phyloP scores from a whole-genome alignment of 208 protist species.

The Acanthamoeba polyphaga region DNA sequence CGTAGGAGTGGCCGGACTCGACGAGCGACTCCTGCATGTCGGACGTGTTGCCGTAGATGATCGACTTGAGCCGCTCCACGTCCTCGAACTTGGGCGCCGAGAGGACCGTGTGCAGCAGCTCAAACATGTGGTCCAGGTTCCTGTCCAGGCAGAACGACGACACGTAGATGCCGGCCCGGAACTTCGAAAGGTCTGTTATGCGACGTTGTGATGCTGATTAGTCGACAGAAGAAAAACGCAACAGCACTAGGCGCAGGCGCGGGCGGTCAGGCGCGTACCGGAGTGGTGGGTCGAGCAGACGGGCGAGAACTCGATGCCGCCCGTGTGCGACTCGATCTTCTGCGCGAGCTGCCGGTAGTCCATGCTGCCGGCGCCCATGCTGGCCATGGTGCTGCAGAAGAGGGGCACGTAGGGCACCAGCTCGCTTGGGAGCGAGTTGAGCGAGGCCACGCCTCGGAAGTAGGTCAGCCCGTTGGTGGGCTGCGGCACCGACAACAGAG shows the following conservation, averaged over 20 bases:
- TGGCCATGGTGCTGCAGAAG: constrained; percentile 62
- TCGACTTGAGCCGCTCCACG: constrained; percentile 68
- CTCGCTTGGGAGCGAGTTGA: constrained; percentile 42
- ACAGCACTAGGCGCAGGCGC: too few relatives aligned
- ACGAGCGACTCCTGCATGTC: constrained; percentile 73
- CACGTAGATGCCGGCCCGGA: constrained; percentile 11
- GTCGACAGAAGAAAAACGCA: too few relatives aligned
- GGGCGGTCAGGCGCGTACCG: not conserved
- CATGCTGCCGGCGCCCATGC: constrained; percentile 68
- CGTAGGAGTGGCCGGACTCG: constrained; percentile 71
- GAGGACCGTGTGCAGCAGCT: constrained; percentile 50
- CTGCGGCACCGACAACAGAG: constrained; percentile 58
- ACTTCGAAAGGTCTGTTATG: constrained; percentile 46
- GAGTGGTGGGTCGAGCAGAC: constrained; percentile 22
- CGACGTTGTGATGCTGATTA: not conserved
- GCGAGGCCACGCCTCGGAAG: not conserved
- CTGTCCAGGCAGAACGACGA: constrained; percentile 66
- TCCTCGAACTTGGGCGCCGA: constrained; percentile 59
- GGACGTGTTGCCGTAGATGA: constrained; percentile 66
- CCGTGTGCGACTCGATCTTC: constrained; percentile 70
- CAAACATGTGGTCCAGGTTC: constrained; percentile 73
- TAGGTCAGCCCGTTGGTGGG: constrained; percentile 76
- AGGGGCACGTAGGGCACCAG: constrained; percentile 74
- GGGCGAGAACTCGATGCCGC: constrained; percentile 72
- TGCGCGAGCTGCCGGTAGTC: constrained; percentile 73